A percentile compares a stretch with the other conserved stretches of the same genome.
These are phyloP conservation scores for Pyrus communis DNA, from an alignment of 306 rosid genomes.

Conservation along the genomic window DNA sequence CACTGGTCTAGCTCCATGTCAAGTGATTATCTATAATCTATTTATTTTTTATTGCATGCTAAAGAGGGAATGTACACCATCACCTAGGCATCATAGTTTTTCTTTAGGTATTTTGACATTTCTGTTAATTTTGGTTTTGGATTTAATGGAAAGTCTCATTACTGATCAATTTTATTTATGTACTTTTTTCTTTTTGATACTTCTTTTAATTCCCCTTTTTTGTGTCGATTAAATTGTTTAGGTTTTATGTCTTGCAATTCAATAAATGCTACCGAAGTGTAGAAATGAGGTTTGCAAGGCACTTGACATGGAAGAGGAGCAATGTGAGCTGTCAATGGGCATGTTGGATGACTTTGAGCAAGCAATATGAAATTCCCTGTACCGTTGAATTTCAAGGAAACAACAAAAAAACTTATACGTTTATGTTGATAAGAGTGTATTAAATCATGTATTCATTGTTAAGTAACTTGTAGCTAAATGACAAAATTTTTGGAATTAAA, in stretches of 20 bases:
- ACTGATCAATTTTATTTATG: neutral
- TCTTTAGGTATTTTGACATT: too few relatives aligned
- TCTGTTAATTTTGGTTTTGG: too few relatives aligned
- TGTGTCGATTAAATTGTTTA: neutral
- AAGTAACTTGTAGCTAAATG: too few relatives aligned
- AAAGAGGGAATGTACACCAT: too few relatives aligned
- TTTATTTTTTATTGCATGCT: too few relatives aligned
- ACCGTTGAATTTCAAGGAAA: neutral
- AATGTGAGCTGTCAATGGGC: slow-evolving; percentile 46
- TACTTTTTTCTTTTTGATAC: neutral
- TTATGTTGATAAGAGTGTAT: too few relatives aligned
- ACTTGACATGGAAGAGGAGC: slow-evolving; percentile 35
- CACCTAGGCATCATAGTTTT: too few relatives aligned
- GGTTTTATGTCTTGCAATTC: neutral
- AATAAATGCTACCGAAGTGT: slow-evolving; percentile 28
- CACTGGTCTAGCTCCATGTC: too few relatives aligned
- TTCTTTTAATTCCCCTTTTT: neutral
- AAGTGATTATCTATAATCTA: too few relatives aligned
- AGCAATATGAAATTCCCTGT: slow-evolving; percentile 20
- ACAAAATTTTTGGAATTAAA: too few relatives aligned
- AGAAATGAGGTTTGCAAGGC: slow-evolving; percentile 40
- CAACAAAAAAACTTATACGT: neutral
- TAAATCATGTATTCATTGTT: too few relatives aligned
- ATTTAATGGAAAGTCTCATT: neutral
- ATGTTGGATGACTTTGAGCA: slow-evolving; percentile 53